Conservation (phyloP, 345 rosid genomes). For the Durio zibethinus region DNA sequence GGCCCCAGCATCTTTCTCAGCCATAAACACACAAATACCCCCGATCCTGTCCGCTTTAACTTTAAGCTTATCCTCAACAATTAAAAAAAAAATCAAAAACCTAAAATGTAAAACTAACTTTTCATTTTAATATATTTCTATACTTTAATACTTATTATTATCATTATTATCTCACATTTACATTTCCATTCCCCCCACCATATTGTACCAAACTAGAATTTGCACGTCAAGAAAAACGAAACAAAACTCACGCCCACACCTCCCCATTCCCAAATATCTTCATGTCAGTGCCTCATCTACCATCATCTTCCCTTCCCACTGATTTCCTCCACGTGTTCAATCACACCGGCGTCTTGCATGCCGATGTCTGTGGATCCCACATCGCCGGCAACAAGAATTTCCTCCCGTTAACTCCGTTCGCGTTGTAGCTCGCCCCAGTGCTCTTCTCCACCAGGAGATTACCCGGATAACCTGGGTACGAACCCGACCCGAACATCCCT, state of each 20-base stretch:
- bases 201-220: background rate
- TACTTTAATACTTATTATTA: background rate
- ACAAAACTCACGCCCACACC: background rate
- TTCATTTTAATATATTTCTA: background rate
- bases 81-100: background rate
- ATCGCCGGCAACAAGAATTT: slow-evolving; percentile 80
- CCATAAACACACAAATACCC: background rate
- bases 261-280: slow-evolving; percentile 18
- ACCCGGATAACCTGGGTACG: slow-evolving; percentile 85
- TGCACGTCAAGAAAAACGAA: background rate
- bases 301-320: background rate
- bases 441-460: slow-evolving; percentile 55
- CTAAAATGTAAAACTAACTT: background rate
- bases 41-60: background rate
- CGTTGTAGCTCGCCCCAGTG: slow-evolving; percentile 77
- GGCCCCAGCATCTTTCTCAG: background rate
- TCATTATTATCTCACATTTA: background rate
- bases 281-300: slow-evolving; percentile 13
- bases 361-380: slow-evolving; percentile 79
- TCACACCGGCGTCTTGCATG: slow-evolving; percentile 54
- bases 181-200: background rate
- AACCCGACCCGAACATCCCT: slow-evolving; percentile 73
- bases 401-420: slow-evolving; percentile 59
- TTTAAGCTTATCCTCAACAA: background rate
- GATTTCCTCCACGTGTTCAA: slow-evolving; percentile 23